phyloP scores from a whole-genome alignment of 148 eudicot genomes.

The Oxyria digyna region DNA sequence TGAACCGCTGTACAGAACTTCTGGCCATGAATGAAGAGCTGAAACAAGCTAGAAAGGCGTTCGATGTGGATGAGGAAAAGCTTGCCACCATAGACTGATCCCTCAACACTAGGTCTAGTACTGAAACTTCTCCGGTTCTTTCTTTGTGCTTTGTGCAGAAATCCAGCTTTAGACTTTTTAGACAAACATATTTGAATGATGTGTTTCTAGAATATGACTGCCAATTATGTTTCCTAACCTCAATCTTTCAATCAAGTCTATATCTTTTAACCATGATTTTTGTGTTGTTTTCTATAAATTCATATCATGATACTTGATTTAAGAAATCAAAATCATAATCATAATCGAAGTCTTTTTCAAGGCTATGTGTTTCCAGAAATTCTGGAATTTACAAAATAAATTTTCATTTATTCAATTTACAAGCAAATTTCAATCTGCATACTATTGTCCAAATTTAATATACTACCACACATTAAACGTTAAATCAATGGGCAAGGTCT shows the following conservation, averaged over 20 bases:
- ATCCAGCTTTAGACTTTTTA: neutral
- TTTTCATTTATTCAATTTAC: too few relatives aligned
- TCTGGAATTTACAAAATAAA: too few relatives aligned
- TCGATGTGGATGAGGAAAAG: constrained; percentile 90
- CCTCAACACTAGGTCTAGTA: neutral
- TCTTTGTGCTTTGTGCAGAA: neutral
- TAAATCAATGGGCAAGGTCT: too few relatives aligned
- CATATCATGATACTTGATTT: neutral
- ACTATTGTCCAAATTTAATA: too few relatives aligned
- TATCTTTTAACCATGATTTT: neutral
- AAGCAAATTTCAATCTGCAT: too few relatives aligned
- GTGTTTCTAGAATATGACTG: too few relatives aligned
- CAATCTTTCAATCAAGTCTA: too few relatives aligned
- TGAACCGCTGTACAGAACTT: constrained; percentile 72
- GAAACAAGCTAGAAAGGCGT: constrained; percentile 92
- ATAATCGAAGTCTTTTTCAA: too few relatives aligned
- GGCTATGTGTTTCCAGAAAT: too few relatives aligned
- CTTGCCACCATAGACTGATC: constrained; percentile 47
- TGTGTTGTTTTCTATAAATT: neutral
- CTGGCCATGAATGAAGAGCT: constrained; percentile 93
- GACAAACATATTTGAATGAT: too few relatives aligned
- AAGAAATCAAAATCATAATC: neutral
- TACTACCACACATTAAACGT: neutral
- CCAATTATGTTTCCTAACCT: too few relatives aligned
- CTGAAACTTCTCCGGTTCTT: neutral